These are phyloP conservation scores for Zasmidium angulare DNA, from an alignment of 2,329 filamentous ascomycete species.

Conservation along the genomic window DNA sequence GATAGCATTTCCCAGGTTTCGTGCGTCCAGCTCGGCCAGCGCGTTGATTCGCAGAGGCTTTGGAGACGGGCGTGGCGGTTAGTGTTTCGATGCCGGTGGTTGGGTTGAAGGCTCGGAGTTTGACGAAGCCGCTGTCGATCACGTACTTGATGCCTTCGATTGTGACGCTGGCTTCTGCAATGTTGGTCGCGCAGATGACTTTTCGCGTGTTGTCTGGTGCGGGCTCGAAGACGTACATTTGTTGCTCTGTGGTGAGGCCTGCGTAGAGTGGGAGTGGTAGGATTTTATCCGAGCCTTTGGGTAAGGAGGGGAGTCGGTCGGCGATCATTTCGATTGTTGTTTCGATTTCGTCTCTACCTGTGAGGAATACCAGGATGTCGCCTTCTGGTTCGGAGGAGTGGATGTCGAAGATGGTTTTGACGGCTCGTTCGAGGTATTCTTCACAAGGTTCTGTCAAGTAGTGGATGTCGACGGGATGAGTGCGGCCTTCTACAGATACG, in stretches of 20 bases:
- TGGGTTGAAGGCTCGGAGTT: slow-evolving; percentile 82
- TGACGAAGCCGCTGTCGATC: slow-evolving; percentile 86
- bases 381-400: slow-evolving; percentile 77
- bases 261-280: slow-evolving; percentile 82
- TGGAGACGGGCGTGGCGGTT: slow-evolving; percentile 77
- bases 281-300: slow-evolving; percentile 59
- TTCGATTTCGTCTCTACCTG: slow-evolving; percentile 91
- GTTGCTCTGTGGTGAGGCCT: slow-evolving; percentile 83
- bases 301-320: slow-evolving; percentile 66
- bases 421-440: slow-evolving; percentile 80
- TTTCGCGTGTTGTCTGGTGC: slow-evolving; percentile 80
- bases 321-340: slow-evolving; percentile 74
- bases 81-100: slow-evolving; percentile 83
- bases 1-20: slow-evolving; percentile 87
- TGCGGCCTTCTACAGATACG: slow-evolving; percentile 81
- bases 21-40: slow-evolving; percentile 88
- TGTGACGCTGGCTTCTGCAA: slow-evolving; percentile 93
- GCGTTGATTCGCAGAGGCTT: slow-evolving; percentile 88
- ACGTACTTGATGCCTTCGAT: slow-evolving; percentile 92
- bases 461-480: slow-evolving; percentile 83
- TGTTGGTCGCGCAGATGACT: slow-evolving; percentile 91
- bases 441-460: slow-evolving; percentile 77
- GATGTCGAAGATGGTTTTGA: slow-evolving; percentile 84
- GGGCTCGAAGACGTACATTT: slow-evolving; percentile 92
- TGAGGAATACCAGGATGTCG: slow-evolving; percentile 88